Evolutionary conservation across 148 eudicot genomes (phyloP).

Genomic region (Gaultheria prostrata): DNA sequence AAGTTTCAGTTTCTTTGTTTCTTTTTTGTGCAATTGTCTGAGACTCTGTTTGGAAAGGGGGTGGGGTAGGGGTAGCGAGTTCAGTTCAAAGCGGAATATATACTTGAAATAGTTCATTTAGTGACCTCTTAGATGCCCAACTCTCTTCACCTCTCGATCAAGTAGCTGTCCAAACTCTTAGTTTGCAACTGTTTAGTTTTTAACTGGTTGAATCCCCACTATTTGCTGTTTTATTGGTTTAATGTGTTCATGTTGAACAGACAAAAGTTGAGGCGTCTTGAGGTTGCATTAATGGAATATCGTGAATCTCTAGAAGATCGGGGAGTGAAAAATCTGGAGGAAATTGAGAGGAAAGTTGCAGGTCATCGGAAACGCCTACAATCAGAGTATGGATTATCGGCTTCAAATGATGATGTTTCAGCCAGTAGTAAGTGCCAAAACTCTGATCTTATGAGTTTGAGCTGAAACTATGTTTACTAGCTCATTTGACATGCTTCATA

Average conservation of each 20-base stretch:
- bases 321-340: conserved; percentile 61
- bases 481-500: background rate
- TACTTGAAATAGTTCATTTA: background rate
- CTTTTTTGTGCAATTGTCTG: too few relatives aligned
- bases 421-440: conserved; percentile 53
- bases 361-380: conserved; percentile 50
- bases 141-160: background rate
- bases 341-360: conserved; percentile 79
- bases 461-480: background rate
- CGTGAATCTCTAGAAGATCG: conserved; percentile 83
- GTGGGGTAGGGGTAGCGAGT: too few relatives aligned
- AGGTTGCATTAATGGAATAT: conserved; percentile 88
- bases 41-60: too few relatives aligned
- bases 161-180: background rate
- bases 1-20: too few relatives aligned
- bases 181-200: background rate
- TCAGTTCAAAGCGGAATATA: background rate
- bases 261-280: conserved; percentile 82
- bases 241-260: conserved; percentile 29
- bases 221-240: too few relatives aligned
- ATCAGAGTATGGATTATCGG: conserved; percentile 64
- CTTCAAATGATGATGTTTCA: conserved; percentile 46
- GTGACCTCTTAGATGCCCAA: background rate
- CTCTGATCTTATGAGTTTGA: background rate
- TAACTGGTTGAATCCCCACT: too few relatives aligned